Evolutionary conservation across 163 green algal genomes (phyloP).

Genomic region (Scenedesmus sp.): DNA sequence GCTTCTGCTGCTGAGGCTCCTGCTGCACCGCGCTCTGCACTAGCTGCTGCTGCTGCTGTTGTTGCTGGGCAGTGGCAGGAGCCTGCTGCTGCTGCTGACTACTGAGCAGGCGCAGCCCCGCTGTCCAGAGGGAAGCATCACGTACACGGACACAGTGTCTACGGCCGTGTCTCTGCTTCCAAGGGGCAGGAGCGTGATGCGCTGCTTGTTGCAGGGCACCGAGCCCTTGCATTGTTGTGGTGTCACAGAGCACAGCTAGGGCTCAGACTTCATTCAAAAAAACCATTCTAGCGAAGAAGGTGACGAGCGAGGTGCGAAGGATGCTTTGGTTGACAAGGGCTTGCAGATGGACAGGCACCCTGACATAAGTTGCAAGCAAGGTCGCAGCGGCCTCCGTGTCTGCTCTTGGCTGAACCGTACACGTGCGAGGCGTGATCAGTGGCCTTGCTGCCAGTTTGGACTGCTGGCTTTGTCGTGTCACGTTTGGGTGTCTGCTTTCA

Average conservation of each 20-base stretch:
- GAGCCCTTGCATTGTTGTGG: constrained; percentile 1
- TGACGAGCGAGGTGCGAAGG: too few species aligned
- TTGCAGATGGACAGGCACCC: background rate
- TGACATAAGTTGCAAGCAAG: background rate
- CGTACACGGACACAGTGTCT: background rate
- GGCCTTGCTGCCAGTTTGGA: background rate
- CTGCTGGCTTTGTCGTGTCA: background rate
- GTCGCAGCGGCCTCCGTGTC: background rate
- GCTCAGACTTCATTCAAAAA: background rate
- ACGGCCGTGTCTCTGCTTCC: background rate
- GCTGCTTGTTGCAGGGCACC: background rate
- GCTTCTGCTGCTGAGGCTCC: background rate
- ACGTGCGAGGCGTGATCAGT: background rate
- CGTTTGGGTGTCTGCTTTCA: background rate
- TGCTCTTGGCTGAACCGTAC: background rate
- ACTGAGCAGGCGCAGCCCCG: background rate
- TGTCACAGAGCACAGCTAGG: background rate
- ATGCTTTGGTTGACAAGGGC: background rate
- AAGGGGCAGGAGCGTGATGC: background rate
- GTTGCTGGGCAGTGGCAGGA: background rate
- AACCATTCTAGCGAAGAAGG: background rate
- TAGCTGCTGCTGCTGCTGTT: background rate
- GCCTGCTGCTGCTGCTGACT: background rate
- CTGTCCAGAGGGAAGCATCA: background rate
- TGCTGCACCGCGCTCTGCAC: background rate